A percentile compares a stretch with the other conserved stretches of the same genome.
Evolutionary conservation across 495 filamentous ascomycete species (phyloP).

Genomic region (Sordaria brevicollis): DNA sequence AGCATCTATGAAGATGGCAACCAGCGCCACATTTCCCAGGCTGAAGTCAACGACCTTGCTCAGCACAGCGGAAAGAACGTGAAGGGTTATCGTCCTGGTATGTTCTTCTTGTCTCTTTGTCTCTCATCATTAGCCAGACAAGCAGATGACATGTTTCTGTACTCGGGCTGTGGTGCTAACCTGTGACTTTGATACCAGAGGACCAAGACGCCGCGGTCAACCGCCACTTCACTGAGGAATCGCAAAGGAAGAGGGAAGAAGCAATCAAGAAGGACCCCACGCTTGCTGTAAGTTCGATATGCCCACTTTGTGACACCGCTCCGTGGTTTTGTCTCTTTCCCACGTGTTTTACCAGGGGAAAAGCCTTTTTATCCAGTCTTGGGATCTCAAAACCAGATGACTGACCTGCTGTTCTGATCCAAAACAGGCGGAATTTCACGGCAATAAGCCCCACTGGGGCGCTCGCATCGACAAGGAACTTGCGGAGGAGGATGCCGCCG

Average conservation of each 20-base stretch:
- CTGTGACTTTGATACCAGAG: slow-evolving; percentile 2
- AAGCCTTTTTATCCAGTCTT: neutral
- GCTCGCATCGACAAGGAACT: slow-evolving; percentile 20
- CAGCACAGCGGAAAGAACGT: slow-evolving; percentile 13
- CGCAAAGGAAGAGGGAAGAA: slow-evolving; percentile 3
- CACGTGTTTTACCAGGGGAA: neutral
- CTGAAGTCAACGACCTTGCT: slow-evolving; percentile 10
- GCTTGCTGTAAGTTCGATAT: slow-evolving; percentile 5
- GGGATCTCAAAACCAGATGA: neutral
- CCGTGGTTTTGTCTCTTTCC: neutral
- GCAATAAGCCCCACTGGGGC: slow-evolving; percentile 13
- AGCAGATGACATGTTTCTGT: neutral
- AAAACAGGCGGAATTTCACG: slow-evolving; percentile 11
- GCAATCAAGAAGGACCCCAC: slow-evolving; percentile 16
- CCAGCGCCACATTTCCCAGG: slow-evolving; percentile 8
- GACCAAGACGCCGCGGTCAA: slow-evolving; percentile 9
- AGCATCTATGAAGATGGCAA: slow-evolving; percentile 11
- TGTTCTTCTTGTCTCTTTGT: neutral
- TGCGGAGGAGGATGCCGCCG: slow-evolving; percentile 12
- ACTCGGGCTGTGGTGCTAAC: neutral
- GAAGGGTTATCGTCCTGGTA: slow-evolving; percentile 14
- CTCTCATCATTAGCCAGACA: neutral
- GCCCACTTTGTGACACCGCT: neutral
- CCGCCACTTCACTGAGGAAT: slow-evolving; percentile 2
- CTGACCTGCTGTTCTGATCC: neutral